Evolutionary conservation across 2,329 filamentous ascomycete species (phyloP).

Genomic region (Leptodontidium sp.): DNA sequence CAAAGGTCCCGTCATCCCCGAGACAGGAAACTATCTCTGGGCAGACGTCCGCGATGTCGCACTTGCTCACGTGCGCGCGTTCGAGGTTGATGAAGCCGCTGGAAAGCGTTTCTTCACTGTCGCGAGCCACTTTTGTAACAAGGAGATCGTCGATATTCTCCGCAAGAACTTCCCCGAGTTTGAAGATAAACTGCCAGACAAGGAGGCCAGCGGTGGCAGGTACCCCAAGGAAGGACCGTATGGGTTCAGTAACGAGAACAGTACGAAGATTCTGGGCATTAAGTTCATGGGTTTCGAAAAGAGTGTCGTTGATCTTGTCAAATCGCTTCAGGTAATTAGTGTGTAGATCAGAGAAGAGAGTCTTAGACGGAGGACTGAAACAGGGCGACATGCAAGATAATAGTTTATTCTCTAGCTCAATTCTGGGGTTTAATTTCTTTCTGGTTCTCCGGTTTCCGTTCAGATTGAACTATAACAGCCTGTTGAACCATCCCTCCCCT

Average conservation of each 20-base stretch:
- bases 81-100: conserved; percentile 62
- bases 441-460: too few relatives aligned
- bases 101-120: conserved; percentile 69
- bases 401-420: not conserved
- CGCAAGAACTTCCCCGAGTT: conserved; percentile 61
- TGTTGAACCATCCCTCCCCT: not conserved
- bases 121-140: conserved; percentile 65
- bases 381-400: too few relatives aligned
- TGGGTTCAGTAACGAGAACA: conserved; percentile 61
- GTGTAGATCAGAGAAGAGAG: conserved; percentile 19
- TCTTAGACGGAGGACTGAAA: not conserved
- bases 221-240: conserved; percentile 54
- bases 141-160: conserved; percentile 62
- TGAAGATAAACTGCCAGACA: conserved; percentile 54
- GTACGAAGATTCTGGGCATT: conserved; percentile 63
- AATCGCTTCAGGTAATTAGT: conserved; percentile 45
- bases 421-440: not conserved
- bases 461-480: too few relatives aligned
- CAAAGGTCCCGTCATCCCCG: conserved; percentile 58
- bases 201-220: conserved; percentile 45
- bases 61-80: conserved; percentile 66
- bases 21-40: conserved; percentile 63
- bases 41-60: conserved; percentile 69
- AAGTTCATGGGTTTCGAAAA: conserved; percentile 66
- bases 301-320: conserved; percentile 66